Conservation (phyloP, 345 rosid genomes). For the Ailanthus altissimus region DNA sequence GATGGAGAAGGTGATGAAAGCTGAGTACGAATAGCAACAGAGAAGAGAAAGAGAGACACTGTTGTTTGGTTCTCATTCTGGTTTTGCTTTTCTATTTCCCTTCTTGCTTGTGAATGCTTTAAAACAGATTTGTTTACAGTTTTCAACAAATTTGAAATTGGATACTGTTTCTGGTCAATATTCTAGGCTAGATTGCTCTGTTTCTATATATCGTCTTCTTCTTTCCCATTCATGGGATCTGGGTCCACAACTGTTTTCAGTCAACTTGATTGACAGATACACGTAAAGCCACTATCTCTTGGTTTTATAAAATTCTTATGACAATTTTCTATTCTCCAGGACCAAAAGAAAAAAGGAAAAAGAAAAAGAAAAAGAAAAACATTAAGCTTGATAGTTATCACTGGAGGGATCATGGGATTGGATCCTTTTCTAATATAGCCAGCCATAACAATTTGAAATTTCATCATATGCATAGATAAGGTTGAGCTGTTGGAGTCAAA, state of each 20-base stretch:
- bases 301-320: neutral
- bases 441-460: neutral
- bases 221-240: neutral
- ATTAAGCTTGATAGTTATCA: neutral
- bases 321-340: neutral
- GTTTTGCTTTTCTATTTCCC: neutral
- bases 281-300: neutral
- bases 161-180: neutral
- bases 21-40: constrained; percentile 31
- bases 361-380: too few relatives aligned
- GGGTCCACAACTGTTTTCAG: neutral
- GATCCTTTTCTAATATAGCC: neutral
- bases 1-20: constrained; percentile 8
- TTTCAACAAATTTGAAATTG: neutral
- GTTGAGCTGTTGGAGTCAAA: neutral
- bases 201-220: neutral
- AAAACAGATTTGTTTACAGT: neutral
- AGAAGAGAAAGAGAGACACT: constrained; percentile 15
- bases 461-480: neutral
- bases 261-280: constrained; percentile 1
- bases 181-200: neutral
- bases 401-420: neutral
- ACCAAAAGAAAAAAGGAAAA: too few relatives aligned
- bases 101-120: neutral
- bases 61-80: constrained; percentile 27